Conservation (phyloP, 176 grass and related monocot species). For the Zoysia pacifica region DNA sequence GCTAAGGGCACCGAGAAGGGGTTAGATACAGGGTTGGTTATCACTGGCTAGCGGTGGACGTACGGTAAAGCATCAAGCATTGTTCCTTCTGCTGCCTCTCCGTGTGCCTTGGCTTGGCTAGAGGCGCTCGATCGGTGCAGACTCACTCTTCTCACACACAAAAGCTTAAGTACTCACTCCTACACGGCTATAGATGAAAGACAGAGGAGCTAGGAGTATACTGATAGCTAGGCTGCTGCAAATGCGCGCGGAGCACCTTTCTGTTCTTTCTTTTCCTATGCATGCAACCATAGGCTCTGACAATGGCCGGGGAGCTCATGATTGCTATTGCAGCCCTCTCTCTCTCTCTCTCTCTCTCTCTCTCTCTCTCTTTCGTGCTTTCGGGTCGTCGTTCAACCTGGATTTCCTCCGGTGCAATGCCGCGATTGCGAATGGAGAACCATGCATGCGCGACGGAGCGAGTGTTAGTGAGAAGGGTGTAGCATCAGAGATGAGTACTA, state of each 20-base stretch:
- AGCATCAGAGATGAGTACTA: too few relatives aligned
- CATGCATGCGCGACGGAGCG: slow-evolving; percentile 38
- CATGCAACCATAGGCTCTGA: slow-evolving; percentile 35
- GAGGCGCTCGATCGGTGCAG: background rate
- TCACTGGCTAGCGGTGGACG: slow-evolving; percentile 42
- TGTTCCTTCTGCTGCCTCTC: slow-evolving; percentile 40
- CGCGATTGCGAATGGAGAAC: slow-evolving; percentile 29
- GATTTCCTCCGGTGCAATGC: background rate
- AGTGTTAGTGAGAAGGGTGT: slow-evolving; percentile 34
- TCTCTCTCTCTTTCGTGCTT: background rate
- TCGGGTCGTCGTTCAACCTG: background rate
- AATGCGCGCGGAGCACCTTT: slow-evolving; percentile 32
- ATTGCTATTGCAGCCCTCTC: slow-evolving; percentile 40
- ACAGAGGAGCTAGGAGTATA: background rate
- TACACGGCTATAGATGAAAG: background rate
- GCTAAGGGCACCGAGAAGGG: slow-evolving; percentile 3
- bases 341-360: background rate
- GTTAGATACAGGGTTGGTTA: slow-evolving; percentile 62
- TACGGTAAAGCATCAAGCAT: background rate
- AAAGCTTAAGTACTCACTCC: background rate
- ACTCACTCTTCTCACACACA: background rate
- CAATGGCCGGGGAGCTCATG: slow-evolving; percentile 47
- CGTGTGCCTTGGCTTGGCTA: background rate
- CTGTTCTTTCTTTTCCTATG: slow-evolving; percentile 70
- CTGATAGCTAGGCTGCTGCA: too few relatives aligned